Base-by-base conservation (phyloP, 371 early-diverging fungal genomes). In the Mortierella sp. region DNA sequence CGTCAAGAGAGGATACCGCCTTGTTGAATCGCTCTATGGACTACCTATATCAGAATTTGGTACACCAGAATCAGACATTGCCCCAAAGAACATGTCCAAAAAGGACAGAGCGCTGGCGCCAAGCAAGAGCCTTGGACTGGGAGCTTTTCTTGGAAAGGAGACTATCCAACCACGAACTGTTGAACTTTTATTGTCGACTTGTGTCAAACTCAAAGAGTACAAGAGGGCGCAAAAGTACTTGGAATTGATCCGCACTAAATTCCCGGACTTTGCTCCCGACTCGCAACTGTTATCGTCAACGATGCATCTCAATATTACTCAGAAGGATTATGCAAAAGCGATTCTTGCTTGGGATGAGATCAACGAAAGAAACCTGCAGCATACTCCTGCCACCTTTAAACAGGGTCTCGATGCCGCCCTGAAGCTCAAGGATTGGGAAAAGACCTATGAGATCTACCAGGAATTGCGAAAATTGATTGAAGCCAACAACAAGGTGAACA, bases 21-120 rank as follows among this genome's bases (percentile, higher is more conserved):
- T 79, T 43, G 58, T 79, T 43, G 74, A 73, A 55, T 73, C 73
- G 1, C 62, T 79, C 12, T 79, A 79, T 53, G 80, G 70, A 0
- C 64, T 79, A 1, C 23, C 28, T 1, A 25, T 60, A 6, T 57
- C 72, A 2, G 5, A 62, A 11, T 16, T 59, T 1, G 18, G 26
- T 23, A 4, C 62, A 7, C 29, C 62, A 53, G 47, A 21, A 45
- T 19, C 68, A 16, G 28, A 23, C 25, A 29, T 15, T 18, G 50
- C 47, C 5, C 53, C 23, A 6, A 25, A 44, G 43, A 25, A n/a
- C 25, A 62, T 57, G 46, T 26, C 66, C 15, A 23, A 58, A 1
- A 51, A 50, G 21, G 74, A 75, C 4, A 62, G 52, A 11, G 62
- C 76, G 2, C 51, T 64, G 14, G 62, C 58, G 1, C 80, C 80